Conservation (phyloP, 306 rosid species). For the Canavalia gladiata region DNA sequence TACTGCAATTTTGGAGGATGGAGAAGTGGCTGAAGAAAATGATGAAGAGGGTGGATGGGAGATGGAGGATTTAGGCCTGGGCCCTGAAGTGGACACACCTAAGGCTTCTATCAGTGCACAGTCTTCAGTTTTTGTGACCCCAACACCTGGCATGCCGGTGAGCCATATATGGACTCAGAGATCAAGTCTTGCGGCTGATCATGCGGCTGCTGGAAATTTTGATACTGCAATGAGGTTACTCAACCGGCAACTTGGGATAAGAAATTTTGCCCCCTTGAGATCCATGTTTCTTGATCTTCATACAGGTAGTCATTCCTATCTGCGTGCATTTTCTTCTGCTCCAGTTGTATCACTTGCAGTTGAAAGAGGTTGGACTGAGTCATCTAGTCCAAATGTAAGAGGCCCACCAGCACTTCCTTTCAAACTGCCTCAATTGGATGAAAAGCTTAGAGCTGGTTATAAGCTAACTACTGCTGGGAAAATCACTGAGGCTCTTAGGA, state of each 20-base stretch:
- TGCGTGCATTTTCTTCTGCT: constrained; percentile 83
- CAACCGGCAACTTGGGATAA: constrained; percentile 89
- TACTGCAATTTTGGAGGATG: constrained; percentile 67
- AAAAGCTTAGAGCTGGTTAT: constrained; percentile 90
- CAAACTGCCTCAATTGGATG: constrained; percentile 83
- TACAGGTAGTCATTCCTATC: constrained; percentile 80
- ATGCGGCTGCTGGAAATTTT: constrained; percentile 94
- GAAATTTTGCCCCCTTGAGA: constrained; percentile 76
- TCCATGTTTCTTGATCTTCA: constrained; percentile 85
- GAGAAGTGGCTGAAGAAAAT: constrained; percentile 76
- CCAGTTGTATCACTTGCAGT: constrained; percentile 79
- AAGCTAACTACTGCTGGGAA: constrained; percentile 81
- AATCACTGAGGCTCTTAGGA: constrained; percentile 76
- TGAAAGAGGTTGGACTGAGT: constrained; percentile 90
- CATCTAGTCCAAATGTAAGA: constrained; percentile 79
- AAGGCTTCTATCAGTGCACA: constrained; percentile 65
- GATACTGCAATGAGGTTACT: constrained; percentile 94
- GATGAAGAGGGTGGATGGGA: constrained; percentile 97
- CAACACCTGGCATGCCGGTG: constrained; percentile 91
- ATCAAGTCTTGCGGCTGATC: constrained; percentile 96
- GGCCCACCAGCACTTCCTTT: constrained; percentile 81
- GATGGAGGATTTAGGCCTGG: constrained; percentile 89
- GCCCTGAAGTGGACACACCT: constrained; percentile 83
- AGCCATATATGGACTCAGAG: constrained; percentile 90
- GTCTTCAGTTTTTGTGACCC: constrained; percentile 76